These are phyloP conservation scores for Trametes cinnabarina DNA, from an alignment of 768 basidiomycete species.

Conservation along the genomic window DNA sequence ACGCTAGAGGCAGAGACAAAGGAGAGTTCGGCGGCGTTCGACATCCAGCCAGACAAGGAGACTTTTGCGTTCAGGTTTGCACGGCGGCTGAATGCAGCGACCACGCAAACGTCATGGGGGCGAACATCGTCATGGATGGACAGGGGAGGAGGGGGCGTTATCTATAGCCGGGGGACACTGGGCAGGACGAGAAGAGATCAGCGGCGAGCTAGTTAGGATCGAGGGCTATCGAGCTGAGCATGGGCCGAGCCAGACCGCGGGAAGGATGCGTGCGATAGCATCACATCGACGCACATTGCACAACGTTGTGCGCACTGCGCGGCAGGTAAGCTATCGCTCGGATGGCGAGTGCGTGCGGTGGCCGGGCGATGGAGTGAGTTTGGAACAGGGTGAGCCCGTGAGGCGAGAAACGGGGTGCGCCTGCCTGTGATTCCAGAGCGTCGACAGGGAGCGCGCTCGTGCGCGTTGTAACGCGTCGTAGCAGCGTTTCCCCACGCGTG, in stretches of 20 bases:
- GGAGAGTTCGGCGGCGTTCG: neutral
- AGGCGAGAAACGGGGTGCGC: constrained; percentile 3
- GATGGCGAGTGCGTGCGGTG: neutral
- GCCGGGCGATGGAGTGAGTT: constrained; percentile 10
- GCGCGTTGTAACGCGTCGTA: too few relatives aligned
- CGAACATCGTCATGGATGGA: neutral
- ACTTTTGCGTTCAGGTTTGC: neutral
- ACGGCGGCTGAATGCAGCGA: neutral
- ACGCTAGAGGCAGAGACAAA: neutral
- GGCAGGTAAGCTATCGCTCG: neutral
- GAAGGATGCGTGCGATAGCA: neutral
- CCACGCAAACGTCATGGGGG: neutral
- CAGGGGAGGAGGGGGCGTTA: neutral
- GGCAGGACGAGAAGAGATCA: constrained; percentile 16
- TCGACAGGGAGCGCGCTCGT: neutral
- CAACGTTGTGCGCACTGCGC: neutral
- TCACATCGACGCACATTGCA: neutral
- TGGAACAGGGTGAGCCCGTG: neutral
- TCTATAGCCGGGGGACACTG: constrained; percentile 6
- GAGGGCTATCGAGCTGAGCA: constrained; percentile 10
- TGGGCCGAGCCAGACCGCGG: constrained; percentile 5
- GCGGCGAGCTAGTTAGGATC: constrained; percentile 10
- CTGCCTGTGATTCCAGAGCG: neutral
- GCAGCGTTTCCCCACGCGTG: neutral
- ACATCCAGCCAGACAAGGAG: neutral